These are phyloP conservation scores for Xylaria sp. DNA, from an alignment of 2,329 filamentous ascomycete species.

Conservation along the genomic window DNA sequence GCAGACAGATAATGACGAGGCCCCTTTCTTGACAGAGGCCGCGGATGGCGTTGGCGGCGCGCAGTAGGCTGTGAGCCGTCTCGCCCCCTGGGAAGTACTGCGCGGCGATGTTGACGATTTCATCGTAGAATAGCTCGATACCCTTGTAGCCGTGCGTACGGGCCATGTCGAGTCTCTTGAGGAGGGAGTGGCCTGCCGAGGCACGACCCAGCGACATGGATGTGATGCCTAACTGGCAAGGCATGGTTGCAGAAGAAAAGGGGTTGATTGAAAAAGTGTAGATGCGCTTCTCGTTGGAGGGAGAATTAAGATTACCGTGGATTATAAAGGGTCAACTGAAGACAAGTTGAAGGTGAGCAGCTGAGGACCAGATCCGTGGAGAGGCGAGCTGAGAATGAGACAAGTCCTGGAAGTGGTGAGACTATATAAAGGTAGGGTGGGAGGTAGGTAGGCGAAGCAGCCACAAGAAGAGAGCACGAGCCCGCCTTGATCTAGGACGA, in stretches of 20 bases:
- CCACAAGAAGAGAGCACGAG: too few species aligned
- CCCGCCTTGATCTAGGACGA: too few species aligned
- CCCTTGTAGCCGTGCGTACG: conserved; percentile 59
- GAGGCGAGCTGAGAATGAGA: not conserved
- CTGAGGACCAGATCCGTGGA: not conserved
- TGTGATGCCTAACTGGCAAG: conserved; percentile 61
- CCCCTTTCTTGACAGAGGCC: conserved; percentile 50
- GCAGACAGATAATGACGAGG: conserved; percentile 61
- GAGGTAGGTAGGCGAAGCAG: too few species aligned
- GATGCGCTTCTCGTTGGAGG: not conserved
- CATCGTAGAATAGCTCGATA: conserved; percentile 74
- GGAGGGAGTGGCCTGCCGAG: conserved; percentile 60
- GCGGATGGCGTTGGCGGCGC: conserved; percentile 53
- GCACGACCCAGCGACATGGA: conserved; percentile 73
- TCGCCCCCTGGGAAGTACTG: conserved; percentile 37
- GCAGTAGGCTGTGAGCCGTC: conserved; percentile 43
- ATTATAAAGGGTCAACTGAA: not conserved
- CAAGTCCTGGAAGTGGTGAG: not conserved
- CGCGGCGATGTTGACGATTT: conserved; percentile 57
- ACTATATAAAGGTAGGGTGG: too few species aligned
- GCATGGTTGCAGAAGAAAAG: conserved; percentile 34
- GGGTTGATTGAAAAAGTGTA: not conserved
- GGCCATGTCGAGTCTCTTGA: conserved; percentile 64
- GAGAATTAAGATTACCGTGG: not conserved
- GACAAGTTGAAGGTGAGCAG: too few species aligned